Base-by-base conservation (phyloP, 2,329 filamentous ascomycete species). In the Botrytis aclada region DNA sequence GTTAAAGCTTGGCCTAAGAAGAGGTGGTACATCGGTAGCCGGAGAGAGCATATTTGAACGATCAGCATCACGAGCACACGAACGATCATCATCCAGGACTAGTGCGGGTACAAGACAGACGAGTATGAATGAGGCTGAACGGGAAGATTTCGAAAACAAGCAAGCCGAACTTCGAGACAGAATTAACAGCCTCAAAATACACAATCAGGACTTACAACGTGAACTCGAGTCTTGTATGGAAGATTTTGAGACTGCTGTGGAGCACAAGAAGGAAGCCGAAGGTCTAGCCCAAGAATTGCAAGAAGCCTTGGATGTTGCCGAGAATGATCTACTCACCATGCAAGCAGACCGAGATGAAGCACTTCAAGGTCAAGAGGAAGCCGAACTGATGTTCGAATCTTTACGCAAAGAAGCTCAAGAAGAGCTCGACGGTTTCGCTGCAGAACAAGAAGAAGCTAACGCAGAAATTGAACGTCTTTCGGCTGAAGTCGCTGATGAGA, bases 31-130 rank as follows among this genome's bases (percentile, higher is more conserved):
- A 1, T 86, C 87, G 0, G 89, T 88, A 0, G 89, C 94, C 1
- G 90, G 95, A 9, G 96, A 98, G 80, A 97, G 94, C 80, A 92
- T 98, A 61, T 88, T 98, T 45, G 96, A 98, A 74, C 90, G 96
- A n/a, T 98, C 95, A 0, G 94, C 95, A 20, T 98, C 95, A 5
- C 90, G 95, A 60, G 91, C 94, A 16, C 88, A 89, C 71, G 88
- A 90, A 74, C 88, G 95, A 72, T 90, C 94, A 0, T 88, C 88
- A 32, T 97, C 94, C 5, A 87, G 93, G 41, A 92, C 92, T 0
- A 84, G 85, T 66, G 82, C 81, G 4, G 82, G 80, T 10, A 80
- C 79, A 5, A 75, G 78, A 47, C 75, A 80, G 54, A 79, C 77
- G 43, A 74, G 84, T 84, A 69, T 87, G 81, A 84, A 94, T 82